phyloP scores from a whole-genome alignment of 2,329 filamentous ascomycete species.

The Sporothrix pallida region DNA sequence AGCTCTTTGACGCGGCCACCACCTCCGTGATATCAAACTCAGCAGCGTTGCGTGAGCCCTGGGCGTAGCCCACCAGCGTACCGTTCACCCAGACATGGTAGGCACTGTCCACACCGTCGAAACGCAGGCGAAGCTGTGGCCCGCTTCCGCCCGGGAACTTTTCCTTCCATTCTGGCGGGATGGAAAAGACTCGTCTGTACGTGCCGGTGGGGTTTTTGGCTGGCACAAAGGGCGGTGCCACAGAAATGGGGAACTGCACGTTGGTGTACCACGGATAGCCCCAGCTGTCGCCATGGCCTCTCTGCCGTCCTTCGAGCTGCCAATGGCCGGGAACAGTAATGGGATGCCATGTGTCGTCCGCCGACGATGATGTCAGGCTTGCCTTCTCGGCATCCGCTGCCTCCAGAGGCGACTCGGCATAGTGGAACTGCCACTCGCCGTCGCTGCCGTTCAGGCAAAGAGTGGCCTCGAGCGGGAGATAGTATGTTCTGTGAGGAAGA shows the following conservation, averaged over 20 bases:
- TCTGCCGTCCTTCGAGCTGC: conserved; percentile 65
- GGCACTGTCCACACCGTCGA: conserved; percentile 74
- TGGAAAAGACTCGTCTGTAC: conserved; percentile 61
- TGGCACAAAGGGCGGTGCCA: conserved; percentile 67
- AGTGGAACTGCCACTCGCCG: conserved; percentile 63
- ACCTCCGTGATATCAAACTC: conserved; percentile 68
- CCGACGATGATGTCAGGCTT: not conserved
- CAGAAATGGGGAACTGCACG: conserved; percentile 68
- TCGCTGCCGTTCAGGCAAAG: conserved; percentile 61
- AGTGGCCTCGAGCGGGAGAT: conserved; percentile 58
- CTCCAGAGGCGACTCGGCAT: conserved; percentile 52
- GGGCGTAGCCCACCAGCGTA: conserved; percentile 67
- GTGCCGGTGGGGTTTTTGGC: conserved; percentile 69
- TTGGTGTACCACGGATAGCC: conserved; percentile 73
- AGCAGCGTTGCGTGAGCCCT: conserved; percentile 70
- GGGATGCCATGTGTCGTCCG: conserved; percentile 43
- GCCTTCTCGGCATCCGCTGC: conserved; percentile 49
- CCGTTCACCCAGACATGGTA: conserved; percentile 75
- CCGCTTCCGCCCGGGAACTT: conserved; percentile 41
- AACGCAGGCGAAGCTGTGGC: conserved; percentile 63
- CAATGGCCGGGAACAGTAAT: conserved; percentile 71
- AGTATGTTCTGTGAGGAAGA: conserved; percentile 61
- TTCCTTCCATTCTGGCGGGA: conserved; percentile 55
- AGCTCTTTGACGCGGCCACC: conserved; percentile 30
- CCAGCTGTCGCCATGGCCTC: conserved; percentile 45